A percentile compares a stretch with the other conserved stretches of the same genome.
Evolutionary conservation across 371 early-diverging fungal species (phyloP).

Genomic region (Apophysomyces elegans): DNA sequence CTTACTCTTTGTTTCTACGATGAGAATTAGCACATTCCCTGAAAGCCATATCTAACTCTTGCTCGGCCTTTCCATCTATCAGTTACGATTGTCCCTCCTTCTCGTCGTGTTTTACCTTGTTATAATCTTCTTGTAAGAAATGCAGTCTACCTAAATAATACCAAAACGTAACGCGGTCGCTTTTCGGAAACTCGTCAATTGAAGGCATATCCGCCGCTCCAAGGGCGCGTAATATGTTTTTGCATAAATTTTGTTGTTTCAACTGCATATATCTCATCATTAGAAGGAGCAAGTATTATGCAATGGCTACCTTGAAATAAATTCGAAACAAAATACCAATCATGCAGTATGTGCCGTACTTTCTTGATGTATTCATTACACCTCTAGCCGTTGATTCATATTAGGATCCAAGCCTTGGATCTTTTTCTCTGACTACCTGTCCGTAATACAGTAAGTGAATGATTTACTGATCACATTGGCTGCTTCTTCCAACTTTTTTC

Average conservation of each 20-base stretch:
- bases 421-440: conserved; percentile 54
- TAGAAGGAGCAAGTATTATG: no score
- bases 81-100: not conserved
- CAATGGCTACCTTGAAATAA: conserved; percentile 72
- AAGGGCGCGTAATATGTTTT: conserved; percentile 81
- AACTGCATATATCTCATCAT: conserved; percentile 33
- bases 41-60: conserved; percentile 72
- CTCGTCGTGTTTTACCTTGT: conserved; percentile 40
- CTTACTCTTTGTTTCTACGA: conserved; percentile 62
- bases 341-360: conserved; percentile 90
- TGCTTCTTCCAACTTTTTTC: conserved; percentile 78
- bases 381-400: conserved; percentile 31
- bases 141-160: conserved; percentile 86
- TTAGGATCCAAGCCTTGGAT: no score
- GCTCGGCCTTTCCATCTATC: conserved; percentile 58
- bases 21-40: conserved; percentile 59
- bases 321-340: conserved; percentile 82
- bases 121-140: conserved; percentile 83
- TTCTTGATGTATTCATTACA: conserved; percentile 64
- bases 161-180: conserved; percentile 83
- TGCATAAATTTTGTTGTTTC: conserved; percentile 81
- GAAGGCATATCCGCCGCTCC: conserved; percentile 74
- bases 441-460: conserved; percentile 85
- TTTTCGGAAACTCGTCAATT: conserved; percentile 76
- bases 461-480: conserved; percentile 87